Evolutionary conservation across 2,329 filamentous ascomycete species (phyloP).

Genomic region (Chalara sp.): DNA sequence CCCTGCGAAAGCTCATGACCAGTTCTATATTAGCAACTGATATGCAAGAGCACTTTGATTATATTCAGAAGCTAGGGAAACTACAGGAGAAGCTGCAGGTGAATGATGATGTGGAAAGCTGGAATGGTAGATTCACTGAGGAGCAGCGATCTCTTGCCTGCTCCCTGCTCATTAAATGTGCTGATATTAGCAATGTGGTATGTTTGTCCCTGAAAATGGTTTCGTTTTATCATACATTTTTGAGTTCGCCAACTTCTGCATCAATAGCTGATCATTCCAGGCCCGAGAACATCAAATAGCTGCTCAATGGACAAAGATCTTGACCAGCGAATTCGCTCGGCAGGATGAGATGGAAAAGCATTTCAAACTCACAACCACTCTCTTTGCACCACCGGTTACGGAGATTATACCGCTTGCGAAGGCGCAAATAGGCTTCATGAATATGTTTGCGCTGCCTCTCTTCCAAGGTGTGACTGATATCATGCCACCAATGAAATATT

Average conservation of each 20-base stretch:
- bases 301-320: conserved; percentile 80
- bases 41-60: conserved; percentile 95
- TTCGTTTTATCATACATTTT: background rate
- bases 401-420: conserved; percentile 77
- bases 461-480: conserved; percentile 85
- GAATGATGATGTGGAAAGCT: conserved; percentile 60
- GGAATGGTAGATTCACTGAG: conserved; percentile 69
- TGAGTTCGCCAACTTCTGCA: background rate
- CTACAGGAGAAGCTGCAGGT: conserved; percentile 71
- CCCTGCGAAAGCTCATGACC: conserved; percentile 86
- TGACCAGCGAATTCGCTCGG: conserved; percentile 92
- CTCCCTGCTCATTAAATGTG: conserved; percentile 91
- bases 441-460: conserved; percentile 84
- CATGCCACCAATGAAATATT: conserved; percentile 78
- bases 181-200: conserved; percentile 97
- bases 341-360: conserved; percentile 90
- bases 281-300: conserved; percentile 79
- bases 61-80: conserved; percentile 82
- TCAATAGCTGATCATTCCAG: conserved; percentile 37
- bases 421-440: conserved; percentile 94
- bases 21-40: conserved; percentile 96
- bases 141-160: conserved; percentile 78
- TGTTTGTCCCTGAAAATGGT: conserved; percentile 31
- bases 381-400: conserved; percentile 78
- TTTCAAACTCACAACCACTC: conserved; percentile 77